Conservation (phyloP, 1,284 basidiomycete species). For the Rhodotorula glutinis region DNA sequence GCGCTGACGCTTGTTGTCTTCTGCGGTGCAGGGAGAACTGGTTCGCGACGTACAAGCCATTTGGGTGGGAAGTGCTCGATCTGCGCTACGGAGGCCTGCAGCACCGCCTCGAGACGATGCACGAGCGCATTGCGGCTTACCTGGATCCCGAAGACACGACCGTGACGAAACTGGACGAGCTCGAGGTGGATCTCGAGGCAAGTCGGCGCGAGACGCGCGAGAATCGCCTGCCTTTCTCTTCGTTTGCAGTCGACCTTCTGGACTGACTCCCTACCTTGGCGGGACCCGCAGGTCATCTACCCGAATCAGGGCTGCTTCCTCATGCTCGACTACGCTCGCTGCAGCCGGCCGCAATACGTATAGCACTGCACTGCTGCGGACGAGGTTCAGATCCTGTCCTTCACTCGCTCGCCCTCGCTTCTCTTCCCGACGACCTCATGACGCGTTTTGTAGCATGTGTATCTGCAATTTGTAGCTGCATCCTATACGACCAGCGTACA, state of each 20-base stretch:
- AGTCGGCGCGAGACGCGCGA: not conserved
- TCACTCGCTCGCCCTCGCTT: no score
- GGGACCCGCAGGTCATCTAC: constrained; percentile 16
- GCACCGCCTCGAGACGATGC: constrained; percentile 47
- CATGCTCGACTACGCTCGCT: constrained; percentile 37
- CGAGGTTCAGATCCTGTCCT: not conserved
- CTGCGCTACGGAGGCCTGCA: constrained; percentile 48
- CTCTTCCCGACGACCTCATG: no score
- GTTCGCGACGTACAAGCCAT: constrained; percentile 38
- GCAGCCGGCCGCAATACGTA: constrained; percentile 31
- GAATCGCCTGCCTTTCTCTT: no score
- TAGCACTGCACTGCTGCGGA: not conserved
- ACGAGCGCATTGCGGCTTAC: constrained; percentile 38
- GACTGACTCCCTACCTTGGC: not conserved
- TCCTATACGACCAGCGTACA: not conserved
- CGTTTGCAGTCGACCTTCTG: no score
- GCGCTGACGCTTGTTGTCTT: not conserved
- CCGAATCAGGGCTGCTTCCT: constrained; percentile 19
- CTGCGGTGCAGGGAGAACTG: constrained; percentile 25
- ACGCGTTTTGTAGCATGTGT: no score
- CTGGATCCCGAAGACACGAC: constrained; percentile 28
- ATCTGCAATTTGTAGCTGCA: not conserved
- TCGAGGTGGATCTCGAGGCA: constrained; percentile 40
- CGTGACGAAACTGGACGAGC: constrained; percentile 32
- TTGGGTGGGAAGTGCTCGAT: constrained; percentile 41